Base-by-base conservation (phyloP, 495 filamentous ascomycete genomes). In the Monascus purpureus region DNA sequence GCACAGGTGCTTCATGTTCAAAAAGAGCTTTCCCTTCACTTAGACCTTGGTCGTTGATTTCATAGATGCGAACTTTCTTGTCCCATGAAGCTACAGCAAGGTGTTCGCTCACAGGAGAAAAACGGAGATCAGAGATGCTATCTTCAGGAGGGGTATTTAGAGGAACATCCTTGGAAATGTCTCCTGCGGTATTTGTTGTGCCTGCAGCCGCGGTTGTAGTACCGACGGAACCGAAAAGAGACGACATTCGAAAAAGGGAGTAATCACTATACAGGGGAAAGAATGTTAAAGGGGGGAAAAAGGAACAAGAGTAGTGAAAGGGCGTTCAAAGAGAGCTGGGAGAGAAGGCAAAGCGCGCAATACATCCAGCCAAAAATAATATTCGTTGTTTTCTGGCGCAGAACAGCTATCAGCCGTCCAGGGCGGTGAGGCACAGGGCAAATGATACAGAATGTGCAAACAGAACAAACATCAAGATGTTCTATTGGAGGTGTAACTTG, bases 1-100 rank as follows among this genome's bases (percentile, higher is more conserved):
- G 52, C 15, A 85, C 81, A 14, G 82, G 81, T 20, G 63, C 76
- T 35, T 85, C 77, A 57, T 78, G 73, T 35, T 82, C 73, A 50
- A 88, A 81, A 23, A 79, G 52, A 15, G 82, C 80, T 47, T 83
- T 88, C 25, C 80, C 81, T 54, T 75, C 65, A 48, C 77, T 84
- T 41, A 69, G 62, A 17, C 79, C 80, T 38, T 70, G 67, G 25
- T 62, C 57, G 34, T 76, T 75, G 53, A 90, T 80, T 52, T 93
- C 80, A 55, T 93, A 95, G 45, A 95, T 87, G 44, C 82, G 77
- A 41, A 93, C 82, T 43, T 82, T 86, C 54, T 87, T 92, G 49
- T 95, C 87, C 87, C 87, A 95, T 25, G 79, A 87, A 31, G 83
- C 67, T 24, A 90, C 79, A 17, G 87, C 86, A 11, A 94, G 60